Percentiles rank a stretch among this genome's conserved stretches.
phyloP scores from a whole-genome alignment of 225 moss, liverwort and hornwort species.

The Marchantia polymorpha region DNA sequence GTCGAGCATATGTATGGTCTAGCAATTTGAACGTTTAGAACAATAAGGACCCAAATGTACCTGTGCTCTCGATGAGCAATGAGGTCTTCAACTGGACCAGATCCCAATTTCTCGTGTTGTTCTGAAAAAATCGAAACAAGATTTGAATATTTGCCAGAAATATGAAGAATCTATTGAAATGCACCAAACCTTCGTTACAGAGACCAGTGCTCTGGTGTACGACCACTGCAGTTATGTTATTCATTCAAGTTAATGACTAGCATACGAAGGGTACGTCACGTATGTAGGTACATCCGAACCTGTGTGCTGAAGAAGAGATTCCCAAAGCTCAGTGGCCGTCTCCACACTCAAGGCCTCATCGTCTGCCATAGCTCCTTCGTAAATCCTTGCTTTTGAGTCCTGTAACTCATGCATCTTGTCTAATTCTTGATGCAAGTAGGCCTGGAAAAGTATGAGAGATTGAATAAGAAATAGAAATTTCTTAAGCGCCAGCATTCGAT shows the following conservation, averaged over 20 bases:
- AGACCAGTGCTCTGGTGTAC: neutral
- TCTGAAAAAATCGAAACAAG: constrained; percentile 26
- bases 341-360: constrained; percentile 60
- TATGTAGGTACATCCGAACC: constrained; percentile 41
- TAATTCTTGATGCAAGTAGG: constrained; percentile 85
- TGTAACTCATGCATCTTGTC: constrained; percentile 73
- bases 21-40: neutral
- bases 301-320: constrained; percentile 84
- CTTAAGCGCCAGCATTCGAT: too few relatives aligned
- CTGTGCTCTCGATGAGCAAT: constrained; percentile 97
- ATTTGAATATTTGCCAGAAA: neutral
- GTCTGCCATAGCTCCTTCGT: constrained; percentile 50
- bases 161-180: too few relatives aligned
- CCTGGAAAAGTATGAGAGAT: constrained; percentile 40
- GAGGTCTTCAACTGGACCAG: constrained; percentile 94
- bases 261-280: neutral
- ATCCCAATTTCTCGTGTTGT: constrained; percentile 72
- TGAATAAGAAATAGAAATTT: neutral
- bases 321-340: constrained; percentile 77
- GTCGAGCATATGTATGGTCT: neutral
- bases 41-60: constrained; percentile 27
- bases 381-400: constrained; percentile 54
- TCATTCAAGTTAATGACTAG: neutral
- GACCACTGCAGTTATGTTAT: neutral
- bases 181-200: too few relatives aligned